phyloP scores from a whole-genome alignment of 73 alveolate genomes.

The Tetrahymena thermophila region DNA sequence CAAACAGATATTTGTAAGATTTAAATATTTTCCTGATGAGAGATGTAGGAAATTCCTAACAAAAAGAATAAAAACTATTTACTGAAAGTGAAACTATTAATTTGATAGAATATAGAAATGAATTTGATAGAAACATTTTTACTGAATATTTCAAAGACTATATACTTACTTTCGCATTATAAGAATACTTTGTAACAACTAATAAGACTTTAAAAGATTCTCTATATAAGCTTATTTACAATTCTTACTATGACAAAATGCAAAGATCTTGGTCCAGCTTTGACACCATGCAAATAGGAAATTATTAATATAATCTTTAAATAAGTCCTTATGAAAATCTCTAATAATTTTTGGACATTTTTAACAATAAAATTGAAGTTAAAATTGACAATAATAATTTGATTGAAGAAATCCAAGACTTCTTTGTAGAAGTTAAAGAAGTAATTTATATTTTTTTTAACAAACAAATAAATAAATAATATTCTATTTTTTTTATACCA shows the following conservation, averaged over 20 bases:
- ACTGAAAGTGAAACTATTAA: neutral
- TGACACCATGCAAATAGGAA: neutral
- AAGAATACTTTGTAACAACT: neutral
- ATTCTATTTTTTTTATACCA: too few species aligned
- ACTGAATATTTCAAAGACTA: neutral
- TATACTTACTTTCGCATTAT: neutral
- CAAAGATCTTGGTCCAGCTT: neutral
- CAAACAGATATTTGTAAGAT: neutral
- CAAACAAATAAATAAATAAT: too few species aligned
- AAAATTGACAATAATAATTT: neutral
- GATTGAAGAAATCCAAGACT: neutral
- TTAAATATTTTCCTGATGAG: neutral
- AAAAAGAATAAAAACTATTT: neutral
- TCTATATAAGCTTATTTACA: neutral
- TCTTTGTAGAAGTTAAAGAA: neutral
- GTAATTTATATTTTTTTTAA: neutral
- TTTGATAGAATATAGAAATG: neutral
- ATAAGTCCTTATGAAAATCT: neutral
- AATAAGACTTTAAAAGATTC: neutral
- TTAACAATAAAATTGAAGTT: neutral
- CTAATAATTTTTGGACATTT: neutral
- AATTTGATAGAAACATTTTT: neutral
- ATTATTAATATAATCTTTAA: neutral
- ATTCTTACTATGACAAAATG: neutral
- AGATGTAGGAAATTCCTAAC: neutral